Conservation (phyloP, 2,329 filamentous ascomycete genomes). For the Nigrospora osmanthi region DNA sequence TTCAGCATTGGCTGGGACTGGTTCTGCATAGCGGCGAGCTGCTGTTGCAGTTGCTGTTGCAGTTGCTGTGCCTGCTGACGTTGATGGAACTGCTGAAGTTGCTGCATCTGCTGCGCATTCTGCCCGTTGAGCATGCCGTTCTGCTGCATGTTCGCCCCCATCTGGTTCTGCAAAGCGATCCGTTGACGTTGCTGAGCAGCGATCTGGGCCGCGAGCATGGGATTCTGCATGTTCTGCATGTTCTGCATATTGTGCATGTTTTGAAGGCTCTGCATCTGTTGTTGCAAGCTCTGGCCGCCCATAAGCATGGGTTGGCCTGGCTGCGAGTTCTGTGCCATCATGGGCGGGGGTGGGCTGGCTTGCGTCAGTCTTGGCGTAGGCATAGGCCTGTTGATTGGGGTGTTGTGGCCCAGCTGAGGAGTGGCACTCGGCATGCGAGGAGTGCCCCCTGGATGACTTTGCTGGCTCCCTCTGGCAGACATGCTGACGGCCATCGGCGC, state of each 20-base stretch:
- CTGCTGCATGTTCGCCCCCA: slow-evolving; percentile 18
- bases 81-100: slow-evolving; percentile 35
- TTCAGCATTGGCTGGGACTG: slow-evolving; percentile 28
- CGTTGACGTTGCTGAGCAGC: slow-evolving; percentile 14
- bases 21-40: slow-evolving; percentile 24
- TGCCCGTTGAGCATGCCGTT: slow-evolving; percentile 20
- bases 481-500: slow-evolving; percentile 55
- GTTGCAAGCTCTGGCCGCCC: slow-evolving; percentile 30
- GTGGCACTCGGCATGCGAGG: slow-evolving; percentile 55
- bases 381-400: slow-evolving; percentile 45
- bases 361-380: slow-evolving; percentile 57
- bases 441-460: slow-evolving; percentile 57
- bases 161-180: slow-evolving; percentile 20
- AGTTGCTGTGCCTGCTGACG: slow-evolving; percentile 16
- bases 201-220: slow-evolving; percentile 31
- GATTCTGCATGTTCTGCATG: slow-evolving; percentile 20
- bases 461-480: slow-evolving; percentile 57
- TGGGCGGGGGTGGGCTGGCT: slow-evolving; percentile 51
- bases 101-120: slow-evolving; percentile 31
- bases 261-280: not conserved
- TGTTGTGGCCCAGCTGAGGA: slow-evolving; percentile 52
- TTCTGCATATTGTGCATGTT: not conserved
- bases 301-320: slow-evolving; percentile 47
- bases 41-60: slow-evolving; percentile 19
- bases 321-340: slow-evolving; percentile 50